Conservation (phyloP, 2,329 filamentous ascomycete species). For the Shiraia sp. region DNA sequence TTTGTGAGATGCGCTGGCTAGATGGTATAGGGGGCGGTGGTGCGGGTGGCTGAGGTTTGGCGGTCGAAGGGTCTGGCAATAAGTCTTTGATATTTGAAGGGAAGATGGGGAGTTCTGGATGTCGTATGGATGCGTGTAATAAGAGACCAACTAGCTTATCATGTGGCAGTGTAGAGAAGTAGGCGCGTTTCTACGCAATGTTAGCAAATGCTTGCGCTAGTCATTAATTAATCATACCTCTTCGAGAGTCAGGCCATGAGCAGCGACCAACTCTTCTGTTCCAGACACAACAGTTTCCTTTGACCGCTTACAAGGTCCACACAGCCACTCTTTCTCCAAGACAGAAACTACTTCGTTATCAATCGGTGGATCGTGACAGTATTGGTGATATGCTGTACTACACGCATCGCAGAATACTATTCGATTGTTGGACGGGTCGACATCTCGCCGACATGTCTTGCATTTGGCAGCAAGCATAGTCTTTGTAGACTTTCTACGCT, state of each 20-base stretch:
- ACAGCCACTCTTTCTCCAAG: constrained; percentile 72
- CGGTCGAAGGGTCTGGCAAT: constrained; percentile 25
- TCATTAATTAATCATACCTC: constrained; percentile 40
- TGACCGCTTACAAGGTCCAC: constrained; percentile 59
- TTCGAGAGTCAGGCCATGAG: constrained; percentile 45
- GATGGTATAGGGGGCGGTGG: constrained; percentile 13
- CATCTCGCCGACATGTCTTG: constrained; percentile 71
- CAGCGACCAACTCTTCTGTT: constrained; percentile 46
- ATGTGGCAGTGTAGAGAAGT: constrained; percentile 65
- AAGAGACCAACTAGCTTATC: constrained; percentile 67
- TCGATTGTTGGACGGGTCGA: constrained; percentile 73
- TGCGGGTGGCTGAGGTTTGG: constrained; percentile 11
- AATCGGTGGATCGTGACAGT: constrained; percentile 77
- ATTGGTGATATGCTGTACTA: constrained; percentile 78
- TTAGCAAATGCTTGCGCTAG: background rate
- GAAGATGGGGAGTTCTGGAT: constrained; percentile 71
- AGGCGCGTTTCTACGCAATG: constrained; percentile 60
- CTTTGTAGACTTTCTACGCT: constrained; percentile 62
- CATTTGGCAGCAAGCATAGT: constrained; percentile 62
- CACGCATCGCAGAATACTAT: constrained; percentile 88
- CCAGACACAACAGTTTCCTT: constrained; percentile 36
- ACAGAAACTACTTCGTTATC: constrained; percentile 69
- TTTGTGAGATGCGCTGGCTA: constrained; percentile 5
- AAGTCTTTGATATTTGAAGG: constrained; percentile 40
- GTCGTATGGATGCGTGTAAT: constrained; percentile 62